These are phyloP conservation scores for Madurella mycetomatis DNA, from an alignment of 2,329 filamentous ascomycete genomes.

Conservation along the genomic window DNA sequence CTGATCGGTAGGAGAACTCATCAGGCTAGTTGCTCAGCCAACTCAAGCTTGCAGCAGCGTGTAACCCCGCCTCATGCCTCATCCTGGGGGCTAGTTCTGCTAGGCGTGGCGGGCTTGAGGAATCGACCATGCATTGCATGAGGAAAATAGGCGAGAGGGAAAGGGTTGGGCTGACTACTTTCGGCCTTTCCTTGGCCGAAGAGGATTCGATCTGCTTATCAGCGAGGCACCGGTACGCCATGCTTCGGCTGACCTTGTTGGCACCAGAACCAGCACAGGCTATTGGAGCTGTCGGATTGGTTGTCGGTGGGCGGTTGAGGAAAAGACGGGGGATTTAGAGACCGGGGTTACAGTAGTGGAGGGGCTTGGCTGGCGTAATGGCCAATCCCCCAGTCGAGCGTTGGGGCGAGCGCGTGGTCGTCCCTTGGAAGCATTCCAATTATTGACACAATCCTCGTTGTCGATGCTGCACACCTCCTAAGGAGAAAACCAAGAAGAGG, in stretches of 20 bases:
- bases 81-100: background rate
- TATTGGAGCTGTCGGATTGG: conserved; percentile 4
- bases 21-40: background rate
- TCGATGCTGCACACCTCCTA: too few relatives aligned
- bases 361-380: too few relatives aligned
- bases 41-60: background rate
- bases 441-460: too few relatives aligned
- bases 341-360: background rate
- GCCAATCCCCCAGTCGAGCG: too few relatives aligned
- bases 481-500: too few relatives aligned
- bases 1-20: background rate
- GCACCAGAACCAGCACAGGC: conserved; percentile 2
- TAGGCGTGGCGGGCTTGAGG: too few relatives aligned
- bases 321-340: background rate
- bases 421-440: too few relatives aligned
- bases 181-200: background rate
- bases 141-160: too few relatives aligned
- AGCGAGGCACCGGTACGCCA: background rate
- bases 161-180: background rate
- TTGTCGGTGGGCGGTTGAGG: background rate
- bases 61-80: conserved; percentile 6
- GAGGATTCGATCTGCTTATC: conserved; percentile 1
- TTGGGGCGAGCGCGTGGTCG: too few relatives aligned
- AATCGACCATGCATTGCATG: too few relatives aligned
- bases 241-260: background rate